These are phyloP conservation scores for Claviceps quebecensis DNA, from an alignment of 2,329 filamentous ascomycete species.

Conservation along the genomic window DNA sequence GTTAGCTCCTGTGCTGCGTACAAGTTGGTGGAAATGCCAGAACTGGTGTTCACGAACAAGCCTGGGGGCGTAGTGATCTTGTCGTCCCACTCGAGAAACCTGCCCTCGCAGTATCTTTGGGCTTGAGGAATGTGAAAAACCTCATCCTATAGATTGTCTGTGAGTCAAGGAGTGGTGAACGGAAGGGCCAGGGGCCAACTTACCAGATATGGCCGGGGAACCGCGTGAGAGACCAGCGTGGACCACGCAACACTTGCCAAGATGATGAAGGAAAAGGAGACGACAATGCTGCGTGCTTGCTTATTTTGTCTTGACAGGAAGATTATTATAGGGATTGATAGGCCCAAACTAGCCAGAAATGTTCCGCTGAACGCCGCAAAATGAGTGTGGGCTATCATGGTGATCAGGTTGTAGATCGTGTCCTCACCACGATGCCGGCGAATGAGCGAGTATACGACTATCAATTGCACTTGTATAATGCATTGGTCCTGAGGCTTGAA, in stretches of 20 bases:
- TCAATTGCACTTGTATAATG: neutral
- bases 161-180: conserved; percentile 6
- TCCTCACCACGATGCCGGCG: neutral
- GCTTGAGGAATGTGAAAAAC: conserved; percentile 85
- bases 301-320: neutral
- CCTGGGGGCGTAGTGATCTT: conserved; percentile 96
- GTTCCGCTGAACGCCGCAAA: neutral
- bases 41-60: conserved; percentile 31
- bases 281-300: neutral
- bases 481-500: neutral
- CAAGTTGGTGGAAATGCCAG: neutral
- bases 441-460: neutral
- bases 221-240: conserved; percentile 15
- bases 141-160: conserved; percentile 48
- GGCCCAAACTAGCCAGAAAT: conserved; percentile 2
- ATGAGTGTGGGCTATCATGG: neutral
- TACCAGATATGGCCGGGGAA: conserved; percentile 42
- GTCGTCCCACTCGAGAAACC: conserved; percentile 73
- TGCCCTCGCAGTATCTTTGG: conserved; percentile 66
- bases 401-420: conserved; percentile 1
- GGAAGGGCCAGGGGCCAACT: conserved; percentile 6
- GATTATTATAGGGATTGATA: conserved; percentile 4
- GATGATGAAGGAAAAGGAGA: conserved; percentile 6
- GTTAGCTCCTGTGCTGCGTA: conserved; percentile 1
- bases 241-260: conserved; percentile 11